phyloP scores from a whole-genome alignment of 2,329 filamentous ascomycete genomes.

The Sporothrix protearum region DNA sequence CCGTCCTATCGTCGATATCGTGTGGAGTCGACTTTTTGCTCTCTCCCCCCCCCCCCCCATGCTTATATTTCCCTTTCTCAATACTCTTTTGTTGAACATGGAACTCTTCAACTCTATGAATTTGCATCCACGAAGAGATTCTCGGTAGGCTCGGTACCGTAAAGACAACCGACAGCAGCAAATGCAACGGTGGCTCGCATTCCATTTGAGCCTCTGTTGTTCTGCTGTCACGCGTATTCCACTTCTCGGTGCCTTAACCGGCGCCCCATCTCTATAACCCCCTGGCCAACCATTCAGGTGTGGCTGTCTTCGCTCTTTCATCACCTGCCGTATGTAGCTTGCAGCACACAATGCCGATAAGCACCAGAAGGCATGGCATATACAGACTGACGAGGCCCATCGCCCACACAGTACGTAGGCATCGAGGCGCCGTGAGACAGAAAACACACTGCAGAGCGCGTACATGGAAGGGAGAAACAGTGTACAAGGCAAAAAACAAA shows the following conservation, averaged over 20 bases:
- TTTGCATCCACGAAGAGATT: not conserved
- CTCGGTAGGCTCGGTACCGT: not conserved
- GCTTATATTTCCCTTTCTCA: not conserved
- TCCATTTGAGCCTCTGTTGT: not conserved
- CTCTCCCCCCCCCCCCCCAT: not conserved
- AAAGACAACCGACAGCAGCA: not conserved
- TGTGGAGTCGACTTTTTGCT: not conserved
- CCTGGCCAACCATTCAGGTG: not conserved
- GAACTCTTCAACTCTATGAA: not conserved
- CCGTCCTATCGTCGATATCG: not conserved
- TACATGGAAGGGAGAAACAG: not conserved
- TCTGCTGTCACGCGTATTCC: not conserved
- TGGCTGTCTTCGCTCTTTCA: not conserved
- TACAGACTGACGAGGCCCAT: not conserved
- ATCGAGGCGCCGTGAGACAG: not conserved
- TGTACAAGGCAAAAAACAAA: constrained; percentile 13
- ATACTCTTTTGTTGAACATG: not conserved
- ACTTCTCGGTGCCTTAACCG: not conserved
- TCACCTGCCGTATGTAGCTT: not conserved
- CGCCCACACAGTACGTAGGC: not conserved
- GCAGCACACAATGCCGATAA: not conserved
- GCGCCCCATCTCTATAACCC: not conserved
- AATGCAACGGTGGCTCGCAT: not conserved
- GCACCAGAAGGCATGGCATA: not conserved
- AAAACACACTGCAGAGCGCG: not conserved